A percentile compares a stretch with the other conserved stretches of the same genome.
These are phyloP conservation scores for Aspergillus nidulans DNA, from an alignment of 495 filamentous ascomycete genomes.

Conservation along the genomic window DNA sequence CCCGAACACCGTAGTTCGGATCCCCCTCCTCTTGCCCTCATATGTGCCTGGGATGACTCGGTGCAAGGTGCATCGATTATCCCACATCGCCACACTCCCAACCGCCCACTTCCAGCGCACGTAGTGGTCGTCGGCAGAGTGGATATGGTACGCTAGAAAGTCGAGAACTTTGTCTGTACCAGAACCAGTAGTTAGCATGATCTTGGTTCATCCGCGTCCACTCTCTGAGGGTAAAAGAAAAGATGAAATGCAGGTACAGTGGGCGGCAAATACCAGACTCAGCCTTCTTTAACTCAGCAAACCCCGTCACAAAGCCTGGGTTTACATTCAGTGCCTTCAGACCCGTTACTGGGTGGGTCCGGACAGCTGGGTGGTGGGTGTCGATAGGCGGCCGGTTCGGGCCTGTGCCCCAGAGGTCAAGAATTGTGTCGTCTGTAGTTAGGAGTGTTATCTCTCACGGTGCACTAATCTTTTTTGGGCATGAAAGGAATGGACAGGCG, in stretches of 20 bases:
- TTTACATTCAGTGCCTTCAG: slow-evolving; percentile 51
- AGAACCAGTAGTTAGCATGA: slow-evolving; percentile 5
- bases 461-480: not conserved
- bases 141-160: slow-evolving; percentile 48
- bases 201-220: not conserved
- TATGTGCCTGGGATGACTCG: slow-evolving; percentile 52
- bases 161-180: slow-evolving; percentile 43
- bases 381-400: slow-evolving; percentile 50
- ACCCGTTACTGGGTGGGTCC: slow-evolving; percentile 52
- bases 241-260: not conserved
- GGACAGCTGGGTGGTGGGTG: slow-evolving; percentile 50
- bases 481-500: not conserved
- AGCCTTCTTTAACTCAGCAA: slow-evolving; percentile 51
- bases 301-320: slow-evolving; percentile 45
- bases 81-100: slow-evolving; percentile 53
- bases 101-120: slow-evolving; percentile 54
- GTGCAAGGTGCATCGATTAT: slow-evolving; percentile 48
- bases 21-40: slow-evolving; percentile 39
- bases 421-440: slow-evolving; percentile 24
- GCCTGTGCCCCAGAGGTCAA: slow-evolving; percentile 44
- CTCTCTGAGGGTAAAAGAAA: not conserved
- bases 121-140: slow-evolving; percentile 49
- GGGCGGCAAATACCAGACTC: too few relatives aligned
- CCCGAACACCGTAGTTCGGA: slow-evolving; percentile 51
- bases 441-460: slow-evolving; percentile 31